Percentiles rank a stretch among this genome's conserved stretches.
Conservation (phyloP, 2,329 filamentous ascomycete species). For the Pleomassaria siparia region DNA sequence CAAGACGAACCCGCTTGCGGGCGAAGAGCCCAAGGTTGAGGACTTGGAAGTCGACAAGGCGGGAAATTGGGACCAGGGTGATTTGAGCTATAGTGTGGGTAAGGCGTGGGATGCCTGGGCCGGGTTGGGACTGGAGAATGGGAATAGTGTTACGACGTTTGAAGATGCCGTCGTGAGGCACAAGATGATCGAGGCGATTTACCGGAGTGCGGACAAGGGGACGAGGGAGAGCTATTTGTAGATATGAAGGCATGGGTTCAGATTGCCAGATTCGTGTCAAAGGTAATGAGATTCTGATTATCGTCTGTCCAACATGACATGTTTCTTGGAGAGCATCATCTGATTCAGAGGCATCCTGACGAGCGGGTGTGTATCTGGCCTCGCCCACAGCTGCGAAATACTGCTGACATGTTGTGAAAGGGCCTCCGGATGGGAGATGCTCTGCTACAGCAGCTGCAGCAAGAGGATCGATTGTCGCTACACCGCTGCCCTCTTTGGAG, state of each 20-base stretch:
- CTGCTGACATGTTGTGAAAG: too few species aligned
- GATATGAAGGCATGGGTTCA: not conserved
- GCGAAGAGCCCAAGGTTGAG: conserved; percentile 38
- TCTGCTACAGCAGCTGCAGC: too few species aligned
- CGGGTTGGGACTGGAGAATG: conserved; percentile 26
- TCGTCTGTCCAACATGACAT: too few species aligned
- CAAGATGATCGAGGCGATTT: conserved; percentile 41
- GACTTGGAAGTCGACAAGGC: conserved; percentile 53
- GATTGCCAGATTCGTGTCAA: too few species aligned
- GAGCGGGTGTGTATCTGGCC: too few species aligned
- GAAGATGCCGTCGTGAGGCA: conserved; percentile 39
- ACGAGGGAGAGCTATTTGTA: conserved; percentile 31
- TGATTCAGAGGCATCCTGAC: too few species aligned
- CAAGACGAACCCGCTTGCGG: conserved; percentile 38
- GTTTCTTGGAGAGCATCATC: too few species aligned
- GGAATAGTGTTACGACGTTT: conserved; percentile 31
- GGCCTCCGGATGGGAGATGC: too few species aligned
- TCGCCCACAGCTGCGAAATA: too few species aligned
- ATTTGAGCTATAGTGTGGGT: conserved; percentile 55
- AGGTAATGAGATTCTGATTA: too few species aligned
- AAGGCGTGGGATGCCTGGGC: conserved; percentile 61
- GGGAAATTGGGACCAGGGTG: conserved; percentile 46
- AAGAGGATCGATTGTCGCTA: too few species aligned
- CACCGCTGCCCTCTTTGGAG: too few species aligned
- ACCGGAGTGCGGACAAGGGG: conserved; percentile 33